These are phyloP conservation scores for Hericium erinaceus DNA, from an alignment of 768 basidiomycete genomes.

Conservation along the genomic window DNA sequence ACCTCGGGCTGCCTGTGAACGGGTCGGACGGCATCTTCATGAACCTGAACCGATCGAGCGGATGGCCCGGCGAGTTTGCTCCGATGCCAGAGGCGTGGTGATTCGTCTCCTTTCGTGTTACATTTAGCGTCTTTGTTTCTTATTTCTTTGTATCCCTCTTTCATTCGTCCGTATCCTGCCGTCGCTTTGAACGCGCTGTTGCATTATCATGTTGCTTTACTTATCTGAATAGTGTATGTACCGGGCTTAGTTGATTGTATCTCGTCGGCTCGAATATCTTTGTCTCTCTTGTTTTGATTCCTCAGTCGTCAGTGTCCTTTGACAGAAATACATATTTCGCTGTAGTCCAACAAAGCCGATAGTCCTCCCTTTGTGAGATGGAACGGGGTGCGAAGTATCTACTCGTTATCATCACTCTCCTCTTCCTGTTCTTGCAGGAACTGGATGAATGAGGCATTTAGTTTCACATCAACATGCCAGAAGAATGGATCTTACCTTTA, in stretches of 20 bases:
- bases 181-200: background rate
- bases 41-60: slow-evolving; percentile 57
- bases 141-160: background rate
- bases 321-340: no score
- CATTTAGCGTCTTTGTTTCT: background rate
- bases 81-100: slow-evolving; percentile 82
- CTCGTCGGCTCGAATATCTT: no score
- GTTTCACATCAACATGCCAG: background rate
- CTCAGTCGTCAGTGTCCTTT: no score
- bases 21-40: slow-evolving; percentile 89
- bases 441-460: slow-evolving; percentile 27
- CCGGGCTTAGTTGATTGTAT: background rate
- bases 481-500: slow-evolving; percentile 52
- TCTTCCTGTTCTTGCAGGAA: slow-evolving; percentile 90
- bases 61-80: slow-evolving; percentile 70
- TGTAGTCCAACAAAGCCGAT: no score
- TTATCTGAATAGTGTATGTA: background rate
- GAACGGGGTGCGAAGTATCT: slow-evolving; percentile 12
- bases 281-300: no score
- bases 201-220: background rate
- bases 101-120: slow-evolving; percentile 14
- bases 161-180: background rate
- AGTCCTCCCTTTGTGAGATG: no score
- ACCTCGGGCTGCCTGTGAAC: slow-evolving; percentile 85
- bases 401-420: slow-evolving; percentile 66